Base-by-base conservation (phyloP, 2,329 filamentous ascomycete species). In the Nemania sp. region DNA sequence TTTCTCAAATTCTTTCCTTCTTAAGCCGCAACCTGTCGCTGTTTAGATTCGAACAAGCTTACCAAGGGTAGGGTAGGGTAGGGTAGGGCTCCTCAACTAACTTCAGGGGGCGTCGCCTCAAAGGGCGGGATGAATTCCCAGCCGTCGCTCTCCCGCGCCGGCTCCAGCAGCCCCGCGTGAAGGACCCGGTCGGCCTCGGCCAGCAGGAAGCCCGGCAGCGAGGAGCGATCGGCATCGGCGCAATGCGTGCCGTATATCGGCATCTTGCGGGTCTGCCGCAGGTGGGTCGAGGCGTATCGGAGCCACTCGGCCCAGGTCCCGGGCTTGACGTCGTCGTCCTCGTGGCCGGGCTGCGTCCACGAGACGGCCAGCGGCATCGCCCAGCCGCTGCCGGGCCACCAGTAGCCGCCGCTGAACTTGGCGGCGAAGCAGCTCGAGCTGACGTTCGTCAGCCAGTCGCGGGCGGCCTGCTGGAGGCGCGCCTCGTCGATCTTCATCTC, bases 321-420 rank as follows among this genome's bases (percentile, higher is more conserved):
- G 5, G 43, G 53, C 35, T 18, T 49, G 29, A 56, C 32, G 48
- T 56, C 53, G 43, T 56, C 53, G 17, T 56, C 53, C 15, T 56
- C 53, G 13, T 56, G 53, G 32, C 32, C 45, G 5, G 43, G 53
- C 3, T 25, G 43, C 34, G 39, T 42, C 53, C 53, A 56, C 6
- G 43, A 48, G 17, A 56, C 53, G 2, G 53, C 53, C 45, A 56
- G 32, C 1, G 53, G 53, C 53, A 56, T 56, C 6, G 53, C 18
- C 53, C 53, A 56, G 9, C 53, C 53, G 20, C 53, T 56, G 2
- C 35, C 53, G 15, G 53, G 53, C 53, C 53, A 56, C 53, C 53
- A 56, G 29, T 56, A 56, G n/a, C 53, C 53, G 18, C 53, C 53
- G 37, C 53, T 56, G 35, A 56, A 49, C 21, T 56, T 56, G 5